A percentile compares a stretch with the other conserved stretches of the same genome.
Conservation (phyloP, 2,329 filamentous ascomycete species). For the Colletotrichum tropicicola region DNA sequence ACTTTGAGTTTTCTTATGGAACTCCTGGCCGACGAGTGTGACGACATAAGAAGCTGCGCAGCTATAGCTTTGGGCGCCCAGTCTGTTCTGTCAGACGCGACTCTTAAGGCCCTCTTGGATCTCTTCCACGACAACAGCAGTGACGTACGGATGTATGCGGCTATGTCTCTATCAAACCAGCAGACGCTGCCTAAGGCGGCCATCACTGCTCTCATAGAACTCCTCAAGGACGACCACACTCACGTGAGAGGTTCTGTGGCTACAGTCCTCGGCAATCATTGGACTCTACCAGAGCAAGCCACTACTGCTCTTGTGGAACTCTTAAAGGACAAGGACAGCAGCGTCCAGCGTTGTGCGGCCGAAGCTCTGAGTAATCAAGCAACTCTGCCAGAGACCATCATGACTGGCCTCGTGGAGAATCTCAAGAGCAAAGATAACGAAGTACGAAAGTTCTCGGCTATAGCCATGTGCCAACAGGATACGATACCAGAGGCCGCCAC, state of each 20-base stretch:
- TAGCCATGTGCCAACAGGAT: no score
- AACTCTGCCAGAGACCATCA: background rate
- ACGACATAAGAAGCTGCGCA: background rate
- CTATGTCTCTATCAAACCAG: no score
- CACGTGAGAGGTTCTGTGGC: background rate
- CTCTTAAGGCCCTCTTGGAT: no score
- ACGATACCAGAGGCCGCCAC: no score
- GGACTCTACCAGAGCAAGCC: background rate
- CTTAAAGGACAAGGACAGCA: background rate
- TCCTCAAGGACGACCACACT: background rate
- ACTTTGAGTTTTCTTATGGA: no score
- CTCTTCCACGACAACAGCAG: no score
- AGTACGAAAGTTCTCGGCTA: no score
- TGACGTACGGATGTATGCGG: no score
- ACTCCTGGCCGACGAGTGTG: no score
- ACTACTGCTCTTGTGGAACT: background rate
- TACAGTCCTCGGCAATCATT: background rate
- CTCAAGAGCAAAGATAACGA: no score
- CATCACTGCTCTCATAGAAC: background rate
- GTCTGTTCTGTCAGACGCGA: background rate
- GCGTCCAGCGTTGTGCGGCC: background rate
- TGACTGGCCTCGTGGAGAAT: no score
- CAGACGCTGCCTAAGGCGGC: no score
- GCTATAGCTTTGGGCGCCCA: background rate
- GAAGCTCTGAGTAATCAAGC: slow-evolving; percentile 2